phyloP scores from a whole-genome alignment of 169 alveolate species.

The Perkinsus chesapeaki region DNA sequence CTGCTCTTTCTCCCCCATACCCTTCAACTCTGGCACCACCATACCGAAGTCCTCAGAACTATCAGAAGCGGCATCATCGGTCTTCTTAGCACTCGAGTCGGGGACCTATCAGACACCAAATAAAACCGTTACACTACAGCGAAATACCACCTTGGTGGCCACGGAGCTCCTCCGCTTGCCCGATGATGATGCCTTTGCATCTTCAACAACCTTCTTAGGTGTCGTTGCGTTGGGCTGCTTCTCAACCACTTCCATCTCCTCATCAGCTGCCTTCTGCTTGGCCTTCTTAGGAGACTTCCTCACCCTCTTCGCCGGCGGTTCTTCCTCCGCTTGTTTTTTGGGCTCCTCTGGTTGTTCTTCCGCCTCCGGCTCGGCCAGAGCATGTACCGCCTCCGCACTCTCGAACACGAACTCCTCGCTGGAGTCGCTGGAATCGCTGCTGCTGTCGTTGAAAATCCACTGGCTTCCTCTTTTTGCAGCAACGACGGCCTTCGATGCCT shows the following conservation, averaged over 20 bases:
- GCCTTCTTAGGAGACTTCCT: not conserved
- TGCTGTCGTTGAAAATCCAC: not conserved
- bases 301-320: not conserved
- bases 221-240: not conserved
- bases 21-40: not conserved
- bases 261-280: not conserved
- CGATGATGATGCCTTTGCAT: not conserved
- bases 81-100: not conserved
- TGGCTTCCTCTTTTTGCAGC: not conserved
- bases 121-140: not conserved
- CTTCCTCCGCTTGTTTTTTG: not conserved
- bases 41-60: not conserved
- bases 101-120: not conserved
- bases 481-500: not conserved
- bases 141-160: not conserved
- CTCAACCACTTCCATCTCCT: not conserved
- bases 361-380: not conserved
- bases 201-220: not conserved
- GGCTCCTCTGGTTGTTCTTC: not conserved
- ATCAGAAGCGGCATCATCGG: not conserved
- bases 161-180: not conserved
- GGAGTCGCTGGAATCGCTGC: not conserved
- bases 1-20: not conserved
- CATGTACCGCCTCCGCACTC: not conserved
- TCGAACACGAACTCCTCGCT: not conserved